phyloP scores from a whole-genome alignment of 345 rosid genomes.

The Moricandia moricandioides region DNA sequence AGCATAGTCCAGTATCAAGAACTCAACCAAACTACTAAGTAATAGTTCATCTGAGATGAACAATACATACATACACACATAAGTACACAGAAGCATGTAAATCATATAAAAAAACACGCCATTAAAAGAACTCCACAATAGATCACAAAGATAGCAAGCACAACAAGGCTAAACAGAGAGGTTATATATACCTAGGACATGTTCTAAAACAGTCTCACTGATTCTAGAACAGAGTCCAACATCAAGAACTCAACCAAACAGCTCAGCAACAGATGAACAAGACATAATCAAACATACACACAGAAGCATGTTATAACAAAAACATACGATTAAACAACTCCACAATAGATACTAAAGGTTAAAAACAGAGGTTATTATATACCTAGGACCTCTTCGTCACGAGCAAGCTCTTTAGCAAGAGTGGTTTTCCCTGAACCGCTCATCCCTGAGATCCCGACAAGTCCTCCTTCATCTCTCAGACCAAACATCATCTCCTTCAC shows the following conservation, averaged over 20 bases:
- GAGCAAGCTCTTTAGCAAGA: slow-evolving; percentile 59
- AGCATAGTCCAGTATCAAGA: background rate
- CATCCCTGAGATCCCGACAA: slow-evolving; percentile 75
- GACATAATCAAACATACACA: no score
- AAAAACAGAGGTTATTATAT: slow-evolving; percentile 25
- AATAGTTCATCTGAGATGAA: background rate
- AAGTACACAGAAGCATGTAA: background rate
- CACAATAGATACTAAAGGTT: background rate
- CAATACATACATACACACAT: background rate
- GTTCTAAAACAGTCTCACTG: no score
- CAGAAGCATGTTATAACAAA: no score
- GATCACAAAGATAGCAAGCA: no score
- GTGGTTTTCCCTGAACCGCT: slow-evolving; percentile 52
- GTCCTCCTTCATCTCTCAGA: slow-evolving; percentile 21
- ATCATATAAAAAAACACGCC: background rate
- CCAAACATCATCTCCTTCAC: slow-evolving; percentile 70
- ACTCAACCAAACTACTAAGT: background rate
- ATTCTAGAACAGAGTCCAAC: no score
- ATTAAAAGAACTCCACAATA: background rate
- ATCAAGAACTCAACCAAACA: no score
- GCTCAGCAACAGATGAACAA: no score
- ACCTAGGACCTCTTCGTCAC: slow-evolving; percentile 58
- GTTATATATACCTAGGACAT: no score
- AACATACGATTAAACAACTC: background rate
- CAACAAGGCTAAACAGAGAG: no score